Base-by-base conservation (phyloP, 2,329 filamentous ascomycete genomes). In the Diaporthe ampelina region DNA sequence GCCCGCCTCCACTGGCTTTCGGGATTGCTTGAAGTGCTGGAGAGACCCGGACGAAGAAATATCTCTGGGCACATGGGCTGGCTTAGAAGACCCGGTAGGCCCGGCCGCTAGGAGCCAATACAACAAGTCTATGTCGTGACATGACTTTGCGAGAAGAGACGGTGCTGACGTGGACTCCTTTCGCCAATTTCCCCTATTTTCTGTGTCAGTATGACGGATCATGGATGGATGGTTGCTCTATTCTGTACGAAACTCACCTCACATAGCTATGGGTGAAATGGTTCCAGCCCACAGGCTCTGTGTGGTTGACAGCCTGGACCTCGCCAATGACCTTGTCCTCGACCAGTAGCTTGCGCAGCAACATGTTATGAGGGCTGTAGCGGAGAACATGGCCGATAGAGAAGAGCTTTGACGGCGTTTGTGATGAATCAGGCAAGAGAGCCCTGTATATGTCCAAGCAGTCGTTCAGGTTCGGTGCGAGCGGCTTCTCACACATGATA, bases 401-500 rank as follows among this genome's bases (percentile, higher is more conserved):
- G 45, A 67, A 67, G 63, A 67, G 63, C 32, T 21, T 67, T 2
- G 63, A 67, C 63, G 63, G 45, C 21, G 21, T 6, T n/a, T 19
- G 10, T n/a, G 63, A 54, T 6, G 45, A 15, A 9, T 67, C 32
- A 7, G 63, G 63, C 45, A 52, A 32, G n/a, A 67, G 63, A 4
- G 63, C 45, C 63, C 37, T 67, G 21, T 52, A 67, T 26, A 67
- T 67, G 21, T 24, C 63, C 29, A 67, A 35, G 63, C 63, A 67
- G 32, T 67, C 45, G 3, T 15, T 29, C 32, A 67, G 17, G 9
- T 52, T 54, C 32, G 63, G 32, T 0, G 63, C 63, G 1, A 67
- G 45, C 21, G 63, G 63, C 48, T 67, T 67, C 63, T 67, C 63
- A 11, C 63, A 67, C 63, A 67, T 67, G 21, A 67, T 32, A 32